These are phyloP conservation scores for Yamadazyma diddensiae DNA, from an alignment of 1,139 yeast species.

Conservation along the genomic window DNA sequence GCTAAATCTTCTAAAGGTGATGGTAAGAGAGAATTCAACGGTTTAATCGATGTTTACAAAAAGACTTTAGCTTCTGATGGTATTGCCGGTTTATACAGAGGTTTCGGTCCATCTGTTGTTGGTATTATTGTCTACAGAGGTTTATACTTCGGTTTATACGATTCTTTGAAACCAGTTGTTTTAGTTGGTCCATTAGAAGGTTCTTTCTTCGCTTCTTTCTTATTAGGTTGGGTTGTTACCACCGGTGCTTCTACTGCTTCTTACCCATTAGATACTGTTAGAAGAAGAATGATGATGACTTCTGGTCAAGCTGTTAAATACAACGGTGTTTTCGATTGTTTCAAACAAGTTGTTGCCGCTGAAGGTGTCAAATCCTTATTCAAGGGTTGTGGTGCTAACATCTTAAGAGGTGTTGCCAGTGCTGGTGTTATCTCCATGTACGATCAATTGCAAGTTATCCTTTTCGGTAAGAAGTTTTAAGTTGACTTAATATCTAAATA, in stretches of 20 bases:
- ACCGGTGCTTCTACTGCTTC: constrained; percentile 56
- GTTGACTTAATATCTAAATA: constrained; percentile 9
- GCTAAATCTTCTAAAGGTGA: constrained; percentile 51
- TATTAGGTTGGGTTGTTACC: constrained; percentile 55
- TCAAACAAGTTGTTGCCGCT: constrained; percentile 49
- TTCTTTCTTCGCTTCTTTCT: constrained; percentile 53
- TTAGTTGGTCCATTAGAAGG: constrained; percentile 56
- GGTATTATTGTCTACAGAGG: constrained; percentile 58
- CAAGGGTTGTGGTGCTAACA: constrained; percentile 58
- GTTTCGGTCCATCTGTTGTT: constrained; percentile 54
- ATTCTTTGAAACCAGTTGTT: constrained; percentile 53
- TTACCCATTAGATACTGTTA: constrained; percentile 54
- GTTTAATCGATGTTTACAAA: constrained; percentile 53
- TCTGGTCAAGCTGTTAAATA: constrained; percentile 55
- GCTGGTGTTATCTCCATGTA: constrained; percentile 55
- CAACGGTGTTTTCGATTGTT: constrained; percentile 50
- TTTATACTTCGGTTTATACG: constrained; percentile 54
- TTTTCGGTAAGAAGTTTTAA: constrained; percentile 50
- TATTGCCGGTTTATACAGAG: constrained; percentile 58
- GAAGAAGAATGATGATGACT: constrained; percentile 60
- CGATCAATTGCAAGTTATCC: constrained; percentile 50
- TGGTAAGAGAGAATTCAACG: constrained; percentile 50
- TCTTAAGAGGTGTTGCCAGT: constrained; percentile 58
- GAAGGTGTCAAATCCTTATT: constrained; percentile 50
- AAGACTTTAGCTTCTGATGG: constrained; percentile 54